A percentile compares a stretch with the other conserved stretches of the same genome.
These are phyloP conservation scores for Gossypium gossypioides DNA, from an alignment of 441 rosid species.

Conservation along the genomic window DNA sequence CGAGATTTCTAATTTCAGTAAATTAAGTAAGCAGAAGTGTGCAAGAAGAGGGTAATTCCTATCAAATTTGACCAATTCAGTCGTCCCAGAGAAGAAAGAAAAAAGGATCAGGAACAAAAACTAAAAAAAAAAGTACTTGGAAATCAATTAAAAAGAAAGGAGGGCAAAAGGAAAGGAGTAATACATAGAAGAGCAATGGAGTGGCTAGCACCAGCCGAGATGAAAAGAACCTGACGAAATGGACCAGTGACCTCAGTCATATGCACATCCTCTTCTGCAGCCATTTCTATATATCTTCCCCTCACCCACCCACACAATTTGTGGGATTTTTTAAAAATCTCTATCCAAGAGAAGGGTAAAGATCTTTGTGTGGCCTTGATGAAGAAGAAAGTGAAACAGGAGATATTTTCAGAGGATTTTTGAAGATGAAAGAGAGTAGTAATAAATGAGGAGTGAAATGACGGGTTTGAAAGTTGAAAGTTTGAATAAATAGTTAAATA, in stretches of 20 bases:
- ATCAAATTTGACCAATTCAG: background rate
- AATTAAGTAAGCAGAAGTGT: background rate
- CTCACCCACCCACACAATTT: background rate
- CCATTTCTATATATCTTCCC: slow-evolving; percentile 22
- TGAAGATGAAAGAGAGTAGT: background rate
- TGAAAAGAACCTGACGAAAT: slow-evolving; percentile 52
- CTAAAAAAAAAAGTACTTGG: background rate
- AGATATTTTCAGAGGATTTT: background rate
- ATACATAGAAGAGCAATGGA: slow-evolving; percentile 85
- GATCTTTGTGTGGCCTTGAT: background rate
- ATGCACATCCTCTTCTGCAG: slow-evolving; percentile 28
- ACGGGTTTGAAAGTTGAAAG: background rate
- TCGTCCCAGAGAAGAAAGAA: background rate
- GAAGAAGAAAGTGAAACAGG: background rate
- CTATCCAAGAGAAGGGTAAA: background rate
- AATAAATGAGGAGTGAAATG: background rate
- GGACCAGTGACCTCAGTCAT: slow-evolving; percentile 39
- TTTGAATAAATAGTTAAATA: background rate
- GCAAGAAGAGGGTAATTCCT: background rate
- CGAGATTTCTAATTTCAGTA: background rate
- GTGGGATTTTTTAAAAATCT: background rate
- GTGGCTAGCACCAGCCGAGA: slow-evolving; percentile 95
- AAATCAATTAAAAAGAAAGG: background rate
- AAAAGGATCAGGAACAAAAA: slow-evolving; percentile 10
- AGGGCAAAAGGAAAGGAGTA: background rate